Evolutionary conservation across 164 flowering plant species (phyloP), one percentile per base, ranked within the genome.

Genomic region (Pachysandra terminalis): DNA sequence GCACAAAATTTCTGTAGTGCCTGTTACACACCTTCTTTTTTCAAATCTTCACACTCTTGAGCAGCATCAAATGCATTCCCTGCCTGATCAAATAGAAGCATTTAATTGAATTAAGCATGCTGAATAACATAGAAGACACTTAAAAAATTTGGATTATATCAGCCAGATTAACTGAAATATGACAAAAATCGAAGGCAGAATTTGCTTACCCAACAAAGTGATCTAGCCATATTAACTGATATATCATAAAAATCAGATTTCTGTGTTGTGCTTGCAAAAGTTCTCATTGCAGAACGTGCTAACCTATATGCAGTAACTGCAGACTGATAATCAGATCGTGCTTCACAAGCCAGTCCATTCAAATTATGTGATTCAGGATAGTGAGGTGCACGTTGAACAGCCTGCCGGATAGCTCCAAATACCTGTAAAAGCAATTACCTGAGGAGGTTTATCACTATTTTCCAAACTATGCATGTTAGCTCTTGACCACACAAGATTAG

Each of bases 281-380:
- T 68, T 28, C 21, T 80, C 63, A 82, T 64, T 56, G 90, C 85
- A 71, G 22, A 77, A 26, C 80, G 82, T 69, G 97, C 97, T 66
- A 82, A 74, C 80, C 81, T 80, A 79, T 86, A 95, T 52, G 87
- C 80, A 76, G 77, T 66, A 70, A 79, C 71, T 65, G 97, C 96
- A 74, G 89, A 77, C 45, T 72, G 73, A 83, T 81, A 89, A 74
- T 93, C 84, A 53, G n/a, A 71, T 49, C 84, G 81, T 73, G 93
- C 88, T 80, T 95, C 97, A 76, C 68, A 87, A 45, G 83, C 80
- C 40, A 92, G 82, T 52, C 99, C 99, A 74, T 78, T 72, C 69
- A 95, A 75, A 81, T 92, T 92, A 82, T 92, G 96, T 9, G 89
- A 68, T 73, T 95, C 97, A 13, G 97, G 93, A 78, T 80, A 86